Conservation (phyloP, 805 yeast species). For the Candida maris region DNA sequence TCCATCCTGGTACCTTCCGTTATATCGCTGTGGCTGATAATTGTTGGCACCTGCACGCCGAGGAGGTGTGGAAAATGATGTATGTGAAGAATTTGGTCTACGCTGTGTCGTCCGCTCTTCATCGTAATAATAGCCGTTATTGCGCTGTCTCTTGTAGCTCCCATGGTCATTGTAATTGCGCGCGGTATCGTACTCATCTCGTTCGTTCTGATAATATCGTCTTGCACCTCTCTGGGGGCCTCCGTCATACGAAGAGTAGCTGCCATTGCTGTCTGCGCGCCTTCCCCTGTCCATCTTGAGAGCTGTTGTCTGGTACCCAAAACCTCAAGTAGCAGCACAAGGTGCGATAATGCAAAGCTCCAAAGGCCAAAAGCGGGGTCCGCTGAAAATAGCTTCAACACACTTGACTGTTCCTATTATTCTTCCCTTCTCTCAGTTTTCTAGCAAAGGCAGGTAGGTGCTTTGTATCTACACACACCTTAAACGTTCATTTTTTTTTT, state of each 20-base stretch:
- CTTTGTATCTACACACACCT: too few relatives aligned
- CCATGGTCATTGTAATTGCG: slow-evolving; percentile 10
- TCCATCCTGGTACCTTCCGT: slow-evolving; percentile 2
- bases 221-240: slow-evolving; percentile 7
- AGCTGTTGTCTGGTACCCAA: too few relatives aligned
- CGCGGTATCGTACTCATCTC: slow-evolving; percentile 7
- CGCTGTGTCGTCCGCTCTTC: neutral
- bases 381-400: too few relatives aligned
- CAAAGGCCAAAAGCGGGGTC: too few relatives aligned
- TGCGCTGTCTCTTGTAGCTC: slow-evolving; percentile 10
- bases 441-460: too few relatives aligned
- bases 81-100: neutral
- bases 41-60: neutral
- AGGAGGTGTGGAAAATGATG: neutral
- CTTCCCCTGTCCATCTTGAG: slow-evolving; percentile 14
- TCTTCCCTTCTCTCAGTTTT: too few relatives aligned
- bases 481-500: too few relatives aligned
- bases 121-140: slow-evolving; percentile 5
- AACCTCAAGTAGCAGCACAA: too few relatives aligned
- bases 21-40: slow-evolving; percentile 1
- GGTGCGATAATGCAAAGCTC: too few relatives aligned
- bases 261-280: slow-evolving; percentile 3
- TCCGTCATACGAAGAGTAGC: slow-evolving; percentile 5
- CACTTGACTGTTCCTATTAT: too few relatives aligned
- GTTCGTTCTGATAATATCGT: slow-evolving; percentile 10